Percentiles rank a stretch among this genome's conserved stretches.
phyloP scores from a whole-genome alignment of 352 stramenopile genomes.

The Thalassiosira livingstoniorum region DNA sequence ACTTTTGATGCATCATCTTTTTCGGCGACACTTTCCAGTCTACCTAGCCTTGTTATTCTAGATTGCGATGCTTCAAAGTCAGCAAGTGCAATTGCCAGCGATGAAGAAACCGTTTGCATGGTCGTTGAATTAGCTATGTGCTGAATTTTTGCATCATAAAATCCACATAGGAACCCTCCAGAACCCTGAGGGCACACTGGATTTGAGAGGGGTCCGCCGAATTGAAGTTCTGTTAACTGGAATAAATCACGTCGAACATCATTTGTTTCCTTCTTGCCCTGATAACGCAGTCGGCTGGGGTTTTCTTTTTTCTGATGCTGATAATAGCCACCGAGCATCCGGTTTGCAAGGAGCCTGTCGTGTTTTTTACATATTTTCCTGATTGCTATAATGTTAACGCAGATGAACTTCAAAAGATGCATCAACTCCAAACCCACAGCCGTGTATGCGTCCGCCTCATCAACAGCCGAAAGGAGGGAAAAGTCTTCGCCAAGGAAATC shows the following conservation, averaged over 20 bases:
- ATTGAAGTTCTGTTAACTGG: constrained; percentile 38
- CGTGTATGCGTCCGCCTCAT: constrained; percentile 84
- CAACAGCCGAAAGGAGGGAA: constrained; percentile 79
- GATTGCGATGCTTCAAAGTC: constrained; percentile 80
- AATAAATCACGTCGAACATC: constrained; percentile 35
- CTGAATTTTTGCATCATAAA: constrained; percentile 79
- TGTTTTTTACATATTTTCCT: constrained; percentile 86
- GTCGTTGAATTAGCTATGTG: constrained; percentile 82
- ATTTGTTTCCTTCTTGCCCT: constrained; percentile 32
- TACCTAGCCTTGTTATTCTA: constrained; percentile 63
- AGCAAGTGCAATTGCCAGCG: constrained; percentile 71
- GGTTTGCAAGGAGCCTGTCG: constrained; percentile 79
- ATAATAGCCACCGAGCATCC: constrained; percentile 85
- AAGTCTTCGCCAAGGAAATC: constrained; percentile 84
- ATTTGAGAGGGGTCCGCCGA: constrained; percentile 36
- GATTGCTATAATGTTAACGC: constrained; percentile 79
- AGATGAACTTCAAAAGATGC: constrained; percentile 84
- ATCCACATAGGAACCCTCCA: constrained; percentile 37
- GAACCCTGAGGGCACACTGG: neutral
- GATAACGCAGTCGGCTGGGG: neutral
- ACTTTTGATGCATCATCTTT: constrained; percentile 19
- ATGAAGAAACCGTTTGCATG: constrained; percentile 81
- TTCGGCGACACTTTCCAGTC: constrained; percentile 15
- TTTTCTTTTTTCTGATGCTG: constrained; percentile 25
- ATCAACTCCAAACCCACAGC: constrained; percentile 81